phyloP scores from a whole-genome alignment of 2,329 filamentous ascomycete genomes.

The Esteya vermicola region DNA sequence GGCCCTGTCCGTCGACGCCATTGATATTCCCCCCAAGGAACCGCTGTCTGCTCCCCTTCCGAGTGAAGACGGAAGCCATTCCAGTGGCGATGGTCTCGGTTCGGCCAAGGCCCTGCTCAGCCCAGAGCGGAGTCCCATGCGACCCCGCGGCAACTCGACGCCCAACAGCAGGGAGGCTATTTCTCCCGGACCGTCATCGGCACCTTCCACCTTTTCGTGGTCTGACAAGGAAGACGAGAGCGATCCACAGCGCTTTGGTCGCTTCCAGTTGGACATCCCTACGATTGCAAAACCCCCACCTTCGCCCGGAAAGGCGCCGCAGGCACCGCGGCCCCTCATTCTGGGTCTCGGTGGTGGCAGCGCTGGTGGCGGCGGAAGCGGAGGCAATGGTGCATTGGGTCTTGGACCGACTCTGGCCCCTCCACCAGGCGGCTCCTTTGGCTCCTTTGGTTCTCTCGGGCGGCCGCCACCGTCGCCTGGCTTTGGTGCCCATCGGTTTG shows the following conservation, averaged over 20 bases:
- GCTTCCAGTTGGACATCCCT: slow-evolving; percentile 21
- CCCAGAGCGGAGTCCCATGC: slow-evolving; percentile 26
- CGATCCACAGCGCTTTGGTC: slow-evolving; percentile 23
- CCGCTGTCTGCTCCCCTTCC: slow-evolving; percentile 49
- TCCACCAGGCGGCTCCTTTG: not conserved
- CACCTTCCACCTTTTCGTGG: slow-evolving; percentile 50
- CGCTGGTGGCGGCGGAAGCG: not conserved
- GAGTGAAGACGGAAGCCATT: slow-evolving; percentile 31
- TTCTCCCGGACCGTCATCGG: slow-evolving; percentile 51
- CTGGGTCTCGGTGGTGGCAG: not conserved
- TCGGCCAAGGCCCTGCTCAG: slow-evolving; percentile 11
- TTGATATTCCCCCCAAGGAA: slow-evolving; percentile 36
- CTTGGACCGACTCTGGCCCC: not conserved
- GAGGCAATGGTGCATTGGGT: not conserved
- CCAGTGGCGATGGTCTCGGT: slow-evolving; percentile 13
- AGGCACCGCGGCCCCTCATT: too few relatives aligned
- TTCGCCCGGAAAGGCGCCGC: not conserved
- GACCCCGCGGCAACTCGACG: slow-evolving; percentile 38
- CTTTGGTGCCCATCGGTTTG: slow-evolving; percentile 25
- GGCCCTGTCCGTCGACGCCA: slow-evolving; percentile 45
- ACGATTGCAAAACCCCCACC: not conserved
- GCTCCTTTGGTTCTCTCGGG: too few relatives aligned
- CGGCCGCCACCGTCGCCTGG: slow-evolving; percentile 22
- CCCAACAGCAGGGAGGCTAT: slow-evolving; percentile 31
- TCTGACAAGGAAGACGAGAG: slow-evolving; percentile 30